These are phyloP conservation scores for Galerina sulciceps DNA, from an alignment of 768 basidiomycete genomes.

Conservation along the genomic window DNA sequence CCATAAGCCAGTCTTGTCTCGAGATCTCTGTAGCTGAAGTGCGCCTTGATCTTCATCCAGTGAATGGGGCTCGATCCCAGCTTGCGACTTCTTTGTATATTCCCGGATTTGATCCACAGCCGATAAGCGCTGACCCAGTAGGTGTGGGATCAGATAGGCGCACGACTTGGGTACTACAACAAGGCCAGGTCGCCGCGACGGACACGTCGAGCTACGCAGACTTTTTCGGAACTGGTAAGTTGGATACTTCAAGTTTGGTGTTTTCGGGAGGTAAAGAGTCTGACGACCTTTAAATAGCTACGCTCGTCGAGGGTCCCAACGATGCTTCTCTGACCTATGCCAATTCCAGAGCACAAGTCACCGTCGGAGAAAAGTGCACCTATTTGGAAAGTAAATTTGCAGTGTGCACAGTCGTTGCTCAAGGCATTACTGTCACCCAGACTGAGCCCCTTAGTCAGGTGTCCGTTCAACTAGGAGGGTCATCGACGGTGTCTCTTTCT, in stretches of 20 bases:
- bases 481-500: not conserved
- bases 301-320: constrained; percentile 46
- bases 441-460: constrained; percentile 19
- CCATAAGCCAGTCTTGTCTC: not conserved
- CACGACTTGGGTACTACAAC: constrained; percentile 45
- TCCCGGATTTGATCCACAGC: constrained; percentile 49
- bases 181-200: constrained; percentile 34
- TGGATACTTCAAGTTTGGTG: not conserved
- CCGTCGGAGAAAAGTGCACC: constrained; percentile 26
- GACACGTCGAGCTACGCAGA: constrained; percentile 33
- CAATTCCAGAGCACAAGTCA: constrained; percentile 26
- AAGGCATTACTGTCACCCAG: constrained; percentile 29
- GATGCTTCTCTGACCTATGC: constrained; percentile 43
- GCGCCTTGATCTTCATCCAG: not conserved
- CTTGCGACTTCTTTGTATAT: constrained; percentile 43
- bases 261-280: not conserved
- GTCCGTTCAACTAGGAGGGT: not conserved
- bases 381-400: constrained; percentile 27
- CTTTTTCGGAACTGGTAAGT: constrained; percentile 44
- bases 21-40: not conserved
- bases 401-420: constrained; percentile 27
- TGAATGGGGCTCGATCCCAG: not conserved
- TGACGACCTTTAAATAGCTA: constrained; percentile 30
- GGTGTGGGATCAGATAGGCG: constrained; percentile 44
- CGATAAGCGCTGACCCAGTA: constrained; percentile 43